Evolutionary conservation across 306 rosid genomes (phyloP).

Genomic region (Hippophae tibetana): DNA sequence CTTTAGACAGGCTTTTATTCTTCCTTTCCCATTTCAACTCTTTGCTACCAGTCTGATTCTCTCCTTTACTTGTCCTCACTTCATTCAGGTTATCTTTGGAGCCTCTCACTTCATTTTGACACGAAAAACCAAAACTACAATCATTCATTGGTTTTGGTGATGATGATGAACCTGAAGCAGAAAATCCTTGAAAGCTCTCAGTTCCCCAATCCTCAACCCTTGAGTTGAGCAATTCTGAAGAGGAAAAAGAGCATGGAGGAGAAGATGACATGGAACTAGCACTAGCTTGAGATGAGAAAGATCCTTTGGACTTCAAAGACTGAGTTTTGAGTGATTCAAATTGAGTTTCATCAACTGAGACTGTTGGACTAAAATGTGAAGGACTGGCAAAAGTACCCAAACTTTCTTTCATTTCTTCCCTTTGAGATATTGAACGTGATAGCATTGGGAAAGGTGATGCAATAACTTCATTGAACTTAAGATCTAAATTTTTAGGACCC

Average conservation of each 20-base stretch:
- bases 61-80: constrained; percentile 22
- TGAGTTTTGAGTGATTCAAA: constrained; percentile 40
- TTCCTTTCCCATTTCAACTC: constrained; percentile 28
- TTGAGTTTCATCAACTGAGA: constrained; percentile 63
- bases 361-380: constrained; percentile 44
- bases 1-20: constrained; percentile 28
- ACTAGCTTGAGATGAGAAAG: constrained; percentile 37
- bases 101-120: constrained; percentile 21
- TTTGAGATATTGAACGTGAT: constrained; percentile 41
- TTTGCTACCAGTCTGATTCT: constrained; percentile 24
- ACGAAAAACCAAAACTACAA: constrained; percentile 24
- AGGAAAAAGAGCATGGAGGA: constrained; percentile 16
- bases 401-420: constrained; percentile 29
- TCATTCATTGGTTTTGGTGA: constrained; percentile 14
- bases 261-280: constrained; percentile 41
- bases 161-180: constrained; percentile 18
- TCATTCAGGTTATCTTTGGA: constrained; percentile 27
- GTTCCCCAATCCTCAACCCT: constrained; percentile 3
- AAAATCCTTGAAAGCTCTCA: constrained; percentile 22
- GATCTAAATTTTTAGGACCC: constrained; percentile 40
- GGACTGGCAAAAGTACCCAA: constrained; percentile 11
- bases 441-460: constrained; percentile 44
- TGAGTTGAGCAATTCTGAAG: constrained; percentile 13
- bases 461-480: constrained; percentile 30
- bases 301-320: constrained; percentile 31